phyloP scores from a whole-genome alignment of 352 stramenopile species.

The Blastocystis sp. region DNA sequence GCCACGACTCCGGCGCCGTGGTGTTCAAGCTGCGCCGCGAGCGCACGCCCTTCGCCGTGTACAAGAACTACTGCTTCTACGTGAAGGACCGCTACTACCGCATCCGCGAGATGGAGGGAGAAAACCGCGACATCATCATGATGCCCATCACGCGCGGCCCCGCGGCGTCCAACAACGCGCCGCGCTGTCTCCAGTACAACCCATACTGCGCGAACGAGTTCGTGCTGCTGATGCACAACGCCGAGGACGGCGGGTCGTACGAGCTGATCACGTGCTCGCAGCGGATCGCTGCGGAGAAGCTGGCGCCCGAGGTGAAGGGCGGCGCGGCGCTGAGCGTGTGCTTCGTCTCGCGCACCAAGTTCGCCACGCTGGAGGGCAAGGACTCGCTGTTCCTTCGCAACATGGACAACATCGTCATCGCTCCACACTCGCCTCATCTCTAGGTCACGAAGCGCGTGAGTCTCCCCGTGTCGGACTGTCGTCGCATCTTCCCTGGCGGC shows the following conservation, averaged over 20 bases:
- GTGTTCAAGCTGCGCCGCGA: slow-evolving; percentile 98
- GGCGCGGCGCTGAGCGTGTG: slow-evolving; percentile 91
- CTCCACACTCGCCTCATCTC: neutral
- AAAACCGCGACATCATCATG: slow-evolving; percentile 80
- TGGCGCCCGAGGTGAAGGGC: slow-evolving; percentile 89
- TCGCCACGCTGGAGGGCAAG: slow-evolving; percentile 93
- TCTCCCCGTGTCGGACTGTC: slow-evolving; percentile 78
- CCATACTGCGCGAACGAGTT: slow-evolving; percentile 90
- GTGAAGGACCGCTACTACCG: slow-evolving; percentile 86
- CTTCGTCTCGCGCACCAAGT: slow-evolving; percentile 95
- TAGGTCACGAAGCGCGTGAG: slow-evolving; percentile 95
- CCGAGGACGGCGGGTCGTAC: slow-evolving; percentile 94
- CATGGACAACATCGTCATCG: slow-evolving; percentile 52
- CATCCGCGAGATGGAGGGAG: slow-evolving; percentile 75
- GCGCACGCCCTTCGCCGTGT: slow-evolving; percentile 88
- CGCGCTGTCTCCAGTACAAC: slow-evolving; percentile 93
- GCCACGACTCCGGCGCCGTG: slow-evolving; percentile 99
- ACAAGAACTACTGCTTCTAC: slow-evolving; percentile 88
- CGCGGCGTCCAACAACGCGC: slow-evolving; percentile 86
- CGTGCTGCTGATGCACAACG: slow-evolving; percentile 91
- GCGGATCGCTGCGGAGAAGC: slow-evolving; percentile 79
- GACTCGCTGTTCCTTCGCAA: slow-evolving; percentile 79
- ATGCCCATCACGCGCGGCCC: slow-evolving; percentile 70
- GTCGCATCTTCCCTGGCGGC: slow-evolving; percentile 90
- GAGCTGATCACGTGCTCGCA: slow-evolving; percentile 93